Evolutionary conservation across 2,329 filamentous ascomycete genomes (phyloP), one percentile per base, ranked within the genome.

Genomic region (Fusarium denticulatum): DNA sequence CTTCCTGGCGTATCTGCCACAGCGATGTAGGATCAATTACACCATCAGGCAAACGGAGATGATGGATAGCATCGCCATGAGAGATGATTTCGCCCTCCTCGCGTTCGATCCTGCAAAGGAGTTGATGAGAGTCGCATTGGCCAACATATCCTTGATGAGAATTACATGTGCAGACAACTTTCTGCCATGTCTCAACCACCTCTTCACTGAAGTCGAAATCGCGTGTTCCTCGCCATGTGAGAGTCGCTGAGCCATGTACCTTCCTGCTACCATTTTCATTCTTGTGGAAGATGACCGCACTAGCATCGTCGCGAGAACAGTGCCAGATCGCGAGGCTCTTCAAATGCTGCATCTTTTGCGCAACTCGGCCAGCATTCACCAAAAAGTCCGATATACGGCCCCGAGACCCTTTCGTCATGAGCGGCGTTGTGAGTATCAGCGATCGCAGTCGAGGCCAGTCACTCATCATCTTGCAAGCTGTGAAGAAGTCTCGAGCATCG

Each of bases 61-160:
- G 47, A 64, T 64, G 30, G 20, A 53, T 57, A 40, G 64, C 52
- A 62, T 69, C 67, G 14, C 64, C 50, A 28, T 69, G 32, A 39
- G 57, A 58, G 26, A 46, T 37, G 13, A 69, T 58, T 26, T 37
- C 37, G n/a, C 43, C 46, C 28, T 37, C n/a, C 18, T 52, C n/a
- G 36, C 36, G 32, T 40, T 61, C 45, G n/a, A 45, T 34, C 11
- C 15, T 45, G 22, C 36, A 14, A 30, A 63, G 26, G 28, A 47
- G 18, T 39, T 39, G 34, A 8, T 26, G 50, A 13, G 34, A 53
- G 13, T 37, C 24, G 24, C 50, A 39, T 26, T 26, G 24, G 10
- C 24, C 26, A 46, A 32, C 18, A 26, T 7, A 30, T 24, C 30
- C 13, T 18, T 8, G 49, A 40, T 12, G 22, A 36, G 32, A 30